Evolutionary conservation across 2,329 filamentous ascomycete species (phyloP), one percentile per base, ranked within the genome.

Genomic region (Arthrobotrys conoides): DNA sequence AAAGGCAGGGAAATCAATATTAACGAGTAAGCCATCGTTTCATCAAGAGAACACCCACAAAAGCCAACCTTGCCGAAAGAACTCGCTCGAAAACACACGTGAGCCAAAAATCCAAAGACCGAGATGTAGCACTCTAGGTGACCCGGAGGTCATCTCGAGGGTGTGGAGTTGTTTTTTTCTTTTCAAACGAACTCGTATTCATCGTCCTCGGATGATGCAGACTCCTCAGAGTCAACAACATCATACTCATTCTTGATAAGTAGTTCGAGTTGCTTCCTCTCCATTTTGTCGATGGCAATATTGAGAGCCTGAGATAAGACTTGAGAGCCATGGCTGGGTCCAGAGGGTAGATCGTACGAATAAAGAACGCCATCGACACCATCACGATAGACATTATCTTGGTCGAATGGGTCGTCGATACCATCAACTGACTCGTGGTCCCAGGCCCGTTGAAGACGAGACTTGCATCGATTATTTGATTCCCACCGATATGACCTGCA

Each of bases 211-310:
- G 68, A 72, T 16, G 76, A 79, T 36, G 69, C 70, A 18, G 76
- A 79, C n/a, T 79, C 76, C 63, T 79, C 76, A 3, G 80, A 79
- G 36, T 81, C 75, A 53, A 82, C 22, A 79, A 83, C 53, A 71
- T 83, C 55, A 49, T 83, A 71, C 79, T 83, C 63, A 51, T 81
- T 71, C 64, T 83, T 80, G 80, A 83, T 66, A 71, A 83, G 53
- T 55, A 79, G 48, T 14, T 83, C 77, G 71, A 82, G 24, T 80
- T 83, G 38, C 73, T 83, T 78, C 70, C 81, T 63, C 80, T 82
- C 80, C 41, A 82, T 80, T 64, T 82, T 82, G 59, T 81, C 80
- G 57, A 82, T 79, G 8, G 81, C 81, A 71, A 81, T 66, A 5
- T 80, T 78, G 22, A 82, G 80, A 33, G 81, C 81, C 68, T 81